Percentiles rank a stretch among this genome's conserved stretches.
phyloP scores from a whole-genome alignment of 2,329 filamentous ascomycete genomes.

The Penicillium verrucosum region DNA sequence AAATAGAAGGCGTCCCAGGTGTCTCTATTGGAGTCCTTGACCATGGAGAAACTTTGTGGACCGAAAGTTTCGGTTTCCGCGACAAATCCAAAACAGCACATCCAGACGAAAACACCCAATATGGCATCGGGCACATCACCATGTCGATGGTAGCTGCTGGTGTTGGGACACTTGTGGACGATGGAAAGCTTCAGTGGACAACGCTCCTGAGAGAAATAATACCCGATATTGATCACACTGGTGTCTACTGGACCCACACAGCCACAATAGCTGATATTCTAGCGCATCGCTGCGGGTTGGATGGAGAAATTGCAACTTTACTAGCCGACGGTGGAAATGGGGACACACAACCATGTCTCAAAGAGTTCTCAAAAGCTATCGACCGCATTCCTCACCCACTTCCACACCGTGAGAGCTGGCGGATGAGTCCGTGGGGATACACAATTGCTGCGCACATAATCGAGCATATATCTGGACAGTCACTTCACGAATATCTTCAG shows the following conservation, averaged over 20 bases:
- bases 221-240: not conserved
- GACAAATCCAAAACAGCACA: not conserved
- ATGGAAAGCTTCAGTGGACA: conserved; percentile 2
- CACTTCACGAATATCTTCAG: conserved; percentile 1
- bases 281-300: not conserved
- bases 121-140: not conserved
- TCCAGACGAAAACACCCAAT: not conserved
- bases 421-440: not conserved
- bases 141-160: conserved; percentile 1
- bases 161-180: not conserved
- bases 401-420: not conserved
- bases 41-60: not conserved
- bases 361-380: not conserved
- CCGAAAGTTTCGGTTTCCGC: conserved; percentile 2
- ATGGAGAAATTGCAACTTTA: not conserved
- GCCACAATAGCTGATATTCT: conserved; percentile 1
- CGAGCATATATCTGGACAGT: not conserved
- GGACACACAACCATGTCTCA: not conserved
- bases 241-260: not conserved
- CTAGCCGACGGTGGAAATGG: not conserved
- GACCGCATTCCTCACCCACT: not conserved
- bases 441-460: not conserved
- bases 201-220: not conserved
- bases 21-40: conserved; percentile 1
- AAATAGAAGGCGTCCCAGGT: not conserved